Base-by-base conservation (phyloP, 2,329 filamentous ascomycete genomes). In the Colletotrichum lindemuthianum region DNA sequence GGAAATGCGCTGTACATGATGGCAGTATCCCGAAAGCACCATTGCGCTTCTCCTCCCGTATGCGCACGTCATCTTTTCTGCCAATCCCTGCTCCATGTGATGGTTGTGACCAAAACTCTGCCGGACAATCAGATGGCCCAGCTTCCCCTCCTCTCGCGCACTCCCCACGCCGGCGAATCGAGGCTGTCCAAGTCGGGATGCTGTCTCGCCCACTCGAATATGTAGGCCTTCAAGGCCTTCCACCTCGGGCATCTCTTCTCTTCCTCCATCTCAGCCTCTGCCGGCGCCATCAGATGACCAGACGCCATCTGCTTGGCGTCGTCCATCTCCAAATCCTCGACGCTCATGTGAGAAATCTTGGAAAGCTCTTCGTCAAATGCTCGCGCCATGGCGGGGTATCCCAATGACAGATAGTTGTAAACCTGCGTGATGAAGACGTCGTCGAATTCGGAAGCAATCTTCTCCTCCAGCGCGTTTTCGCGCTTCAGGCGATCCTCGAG, bases 391-490 rank as follows among this genome's bases (percentile, higher is more conserved):
- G 92, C 90, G 3, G 95, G 94, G 75, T 97, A 97, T 6, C 95
- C 95, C 6, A 98, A 85, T 0, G 93, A 97, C 13, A 98, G 84
- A 76, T 98, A 98, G 76, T 98, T 97, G 84, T 96, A 98, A 8
- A 98, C 94, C 77, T 98, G 95, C 0, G 94, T 97, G 60, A 97
- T 88, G 74, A 97, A 97, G 4, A 83, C 83, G 74, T 97, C 92
- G 66, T 90, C 84, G 72, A 96, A 97, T 76, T 97, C 93, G 56
- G 78, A 76, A 4, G 79, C 73, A 65, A 88, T 86, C 70, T 83
- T 82, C 55, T 85, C 83, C 67, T 86, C 79, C 11, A 78, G 77
- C 6, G 76, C 80, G 72, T 84, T 84, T 68, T 85, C 83, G 61
- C 79, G 77, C 63, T 77, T 78, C 13, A 86, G 74, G 15, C 81